phyloP scores from a whole-genome alignment of 768 basidiomycete species.

The Pleurotus salmoneostramineus region DNA sequence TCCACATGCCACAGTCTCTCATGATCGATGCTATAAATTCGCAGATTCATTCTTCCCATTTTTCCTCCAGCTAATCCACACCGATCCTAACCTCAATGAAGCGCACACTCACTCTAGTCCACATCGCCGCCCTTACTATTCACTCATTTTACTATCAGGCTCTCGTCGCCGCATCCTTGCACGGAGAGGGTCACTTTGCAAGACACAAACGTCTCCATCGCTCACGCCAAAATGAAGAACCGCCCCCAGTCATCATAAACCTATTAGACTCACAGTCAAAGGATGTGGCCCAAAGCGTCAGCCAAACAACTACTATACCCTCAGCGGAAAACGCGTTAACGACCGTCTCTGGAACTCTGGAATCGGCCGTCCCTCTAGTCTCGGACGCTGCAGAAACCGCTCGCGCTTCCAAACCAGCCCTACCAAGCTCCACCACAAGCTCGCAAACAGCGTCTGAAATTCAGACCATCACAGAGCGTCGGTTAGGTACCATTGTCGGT shows the following conservation, averaged over 20 bases:
- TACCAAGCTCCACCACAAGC: too few species aligned
- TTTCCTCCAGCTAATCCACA: not conserved
- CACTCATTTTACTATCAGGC: not conserved
- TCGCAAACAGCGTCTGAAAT: conserved; percentile 22
- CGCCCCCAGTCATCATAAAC: too few species aligned
- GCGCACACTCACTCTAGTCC: not conserved
- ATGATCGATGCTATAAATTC: too few species aligned
- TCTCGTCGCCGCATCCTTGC: not conserved
- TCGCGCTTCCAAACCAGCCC: too few species aligned
- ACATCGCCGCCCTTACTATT: conserved; percentile 3
- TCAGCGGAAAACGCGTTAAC: too few species aligned
- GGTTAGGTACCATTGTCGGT: conserved; percentile 39
- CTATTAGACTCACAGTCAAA: too few species aligned
- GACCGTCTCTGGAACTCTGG: too few species aligned
- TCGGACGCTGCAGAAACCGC: too few species aligned
- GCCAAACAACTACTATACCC: too few species aligned
- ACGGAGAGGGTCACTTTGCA: not conserved
- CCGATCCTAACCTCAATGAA: not conserved
- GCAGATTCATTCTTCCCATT: not conserved
- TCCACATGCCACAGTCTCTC: too few species aligned
- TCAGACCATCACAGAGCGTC: conserved; percentile 26
- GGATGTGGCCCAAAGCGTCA: too few species aligned
- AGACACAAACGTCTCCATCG: not conserved
- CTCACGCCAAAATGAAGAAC: not conserved
- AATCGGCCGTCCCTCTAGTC: too few species aligned